A percentile compares a stretch with the other conserved stretches of the same genome.
These are phyloP conservation scores for Aurantiochytrium sp. DNA, from an alignment of 108 stramenopile genomes.

Conservation along the genomic window DNA sequence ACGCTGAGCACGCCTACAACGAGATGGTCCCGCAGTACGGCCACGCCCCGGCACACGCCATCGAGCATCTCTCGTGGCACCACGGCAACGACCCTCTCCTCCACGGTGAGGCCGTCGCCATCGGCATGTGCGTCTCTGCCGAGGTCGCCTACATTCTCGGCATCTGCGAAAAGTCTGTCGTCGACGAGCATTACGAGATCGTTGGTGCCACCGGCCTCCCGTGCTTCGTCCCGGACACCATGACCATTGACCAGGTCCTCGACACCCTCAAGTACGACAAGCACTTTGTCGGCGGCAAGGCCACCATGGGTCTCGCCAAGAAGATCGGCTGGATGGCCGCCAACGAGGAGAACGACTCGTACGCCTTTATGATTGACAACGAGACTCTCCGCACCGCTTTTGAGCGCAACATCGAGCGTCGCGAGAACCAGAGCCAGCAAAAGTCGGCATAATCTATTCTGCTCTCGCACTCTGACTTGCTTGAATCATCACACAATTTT, in stretches of 20 bases:
- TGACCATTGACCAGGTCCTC: conserved; percentile 22
- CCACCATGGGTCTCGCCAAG: conserved; percentile 30
- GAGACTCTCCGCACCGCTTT: conserved; percentile 14
- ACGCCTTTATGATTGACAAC: conserved; percentile 20
- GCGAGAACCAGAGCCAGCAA: background rate
- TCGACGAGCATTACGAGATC: conserved; percentile 32
- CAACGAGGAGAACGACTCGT: conserved; percentile 28
- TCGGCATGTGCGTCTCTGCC: conserved; percentile 38
- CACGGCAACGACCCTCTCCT: conserved; percentile 13
- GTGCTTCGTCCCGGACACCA: background rate
- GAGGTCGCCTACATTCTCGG: conserved; percentile 26
- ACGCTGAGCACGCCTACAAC: conserved; percentile 34
- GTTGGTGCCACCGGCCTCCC: conserved; percentile 26
- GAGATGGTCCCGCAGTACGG: conserved; percentile 40
- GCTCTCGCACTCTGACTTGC: too few relatives aligned
- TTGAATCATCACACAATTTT: too few relatives aligned
- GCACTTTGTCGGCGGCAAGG: conserved; percentile 29
- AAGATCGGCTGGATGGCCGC: conserved; percentile 30
- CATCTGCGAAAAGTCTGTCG: conserved; percentile 17
- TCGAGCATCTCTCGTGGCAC: conserved; percentile 38
- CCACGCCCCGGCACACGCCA: conserved; percentile 35
- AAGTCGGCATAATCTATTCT: too few relatives aligned
- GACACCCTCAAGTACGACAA: conserved; percentile 36
- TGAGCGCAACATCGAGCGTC: conserved; percentile 22
- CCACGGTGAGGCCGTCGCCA: conserved; percentile 43